Conservation (phyloP, 306 rosid genomes). For the Begonia fuchsioides region DNA sequence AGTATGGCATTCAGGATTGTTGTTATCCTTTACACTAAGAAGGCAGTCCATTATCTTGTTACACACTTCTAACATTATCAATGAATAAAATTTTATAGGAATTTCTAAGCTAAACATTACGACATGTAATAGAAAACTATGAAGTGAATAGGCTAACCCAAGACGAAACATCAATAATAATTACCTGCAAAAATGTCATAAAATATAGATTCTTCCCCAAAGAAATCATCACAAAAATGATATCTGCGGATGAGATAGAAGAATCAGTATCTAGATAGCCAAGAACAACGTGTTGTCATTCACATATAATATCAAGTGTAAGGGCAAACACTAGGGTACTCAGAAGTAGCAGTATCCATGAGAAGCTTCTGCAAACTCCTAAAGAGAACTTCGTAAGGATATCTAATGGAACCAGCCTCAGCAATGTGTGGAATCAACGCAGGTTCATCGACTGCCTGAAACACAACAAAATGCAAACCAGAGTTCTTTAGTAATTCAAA, state of each 20-base stretch:
- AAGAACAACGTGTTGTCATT: too few species aligned
- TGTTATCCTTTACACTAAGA: too few species aligned
- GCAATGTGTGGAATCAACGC: conserved; percentile 86
- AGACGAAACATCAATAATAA: conserved; percentile 2
- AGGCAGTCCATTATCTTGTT: too few species aligned
- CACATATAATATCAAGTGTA: conserved; percentile 9
- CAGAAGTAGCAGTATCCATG: conserved; percentile 86
- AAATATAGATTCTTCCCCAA: conserved; percentile 57
- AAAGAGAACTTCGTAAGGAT: conserved; percentile 78
- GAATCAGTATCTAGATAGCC: not conserved
- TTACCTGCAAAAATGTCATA: conserved; percentile 70
- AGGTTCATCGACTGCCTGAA: conserved; percentile 79
- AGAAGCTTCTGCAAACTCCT: conserved; percentile 89
- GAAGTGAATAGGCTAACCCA: too few species aligned
- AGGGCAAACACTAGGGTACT: conserved; percentile 37
- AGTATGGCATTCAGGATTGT: too few species aligned
- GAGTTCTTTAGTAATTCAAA: too few species aligned
- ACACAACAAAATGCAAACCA: not conserved
- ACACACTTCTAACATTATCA: too few species aligned
- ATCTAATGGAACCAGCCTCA: conserved; percentile 72
- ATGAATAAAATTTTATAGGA: too few species aligned
- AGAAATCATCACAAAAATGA: conserved; percentile 71
- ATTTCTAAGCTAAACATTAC: too few species aligned
- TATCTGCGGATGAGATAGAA: conserved; percentile 37
- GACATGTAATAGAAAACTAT: too few species aligned